phyloP scores from a whole-genome alignment of 148 eudicot species.

The Drosera capensis region DNA sequence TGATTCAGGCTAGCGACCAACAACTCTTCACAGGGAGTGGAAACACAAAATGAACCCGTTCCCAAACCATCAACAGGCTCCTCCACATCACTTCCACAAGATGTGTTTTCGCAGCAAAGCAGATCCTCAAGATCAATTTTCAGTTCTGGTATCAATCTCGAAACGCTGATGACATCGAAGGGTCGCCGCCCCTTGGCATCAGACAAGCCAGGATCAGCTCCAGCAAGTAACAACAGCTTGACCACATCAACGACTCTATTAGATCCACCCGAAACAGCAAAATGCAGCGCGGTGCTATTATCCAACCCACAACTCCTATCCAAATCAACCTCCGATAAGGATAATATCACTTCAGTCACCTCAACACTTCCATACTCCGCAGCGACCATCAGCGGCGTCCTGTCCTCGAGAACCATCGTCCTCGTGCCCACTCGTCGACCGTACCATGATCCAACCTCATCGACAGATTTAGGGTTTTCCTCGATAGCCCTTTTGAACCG shows the following conservation, averaged over 20 bases:
- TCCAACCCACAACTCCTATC: constrained; percentile 26
- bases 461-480: constrained; percentile 15
- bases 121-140: constrained; percentile 21
- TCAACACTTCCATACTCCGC: constrained; percentile 32
- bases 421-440: constrained; percentile 24
- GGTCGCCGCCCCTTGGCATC: constrained; percentile 27
- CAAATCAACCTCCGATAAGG: constrained; percentile 24
- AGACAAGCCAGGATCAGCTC: constrained; percentile 19
- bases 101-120: constrained; percentile 13
- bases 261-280: constrained; percentile 38
- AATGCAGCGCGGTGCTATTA: constrained; percentile 38
- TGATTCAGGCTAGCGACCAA: constrained; percentile 12
- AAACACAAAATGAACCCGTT: constrained; percentile 13
- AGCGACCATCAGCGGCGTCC: constrained; percentile 39
- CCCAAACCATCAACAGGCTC: constrained; percentile 15
- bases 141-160: constrained; percentile 9
- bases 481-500: constrained; percentile 21
- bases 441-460: constrained; percentile 40
- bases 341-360: constrained; percentile 24
- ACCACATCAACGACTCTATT: constrained; percentile 18
- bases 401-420: constrained; percentile 30
- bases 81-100: constrained; percentile 9
- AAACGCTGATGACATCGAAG: constrained; percentile 21
- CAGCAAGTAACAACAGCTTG: constrained; percentile 25
- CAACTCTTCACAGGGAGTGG: constrained; percentile 11